Percentiles rank a stretch among this genome's conserved stretches.
Conservation (phyloP, 495 filamentous ascomycete species). For the Aspergillus ostianus region DNA sequence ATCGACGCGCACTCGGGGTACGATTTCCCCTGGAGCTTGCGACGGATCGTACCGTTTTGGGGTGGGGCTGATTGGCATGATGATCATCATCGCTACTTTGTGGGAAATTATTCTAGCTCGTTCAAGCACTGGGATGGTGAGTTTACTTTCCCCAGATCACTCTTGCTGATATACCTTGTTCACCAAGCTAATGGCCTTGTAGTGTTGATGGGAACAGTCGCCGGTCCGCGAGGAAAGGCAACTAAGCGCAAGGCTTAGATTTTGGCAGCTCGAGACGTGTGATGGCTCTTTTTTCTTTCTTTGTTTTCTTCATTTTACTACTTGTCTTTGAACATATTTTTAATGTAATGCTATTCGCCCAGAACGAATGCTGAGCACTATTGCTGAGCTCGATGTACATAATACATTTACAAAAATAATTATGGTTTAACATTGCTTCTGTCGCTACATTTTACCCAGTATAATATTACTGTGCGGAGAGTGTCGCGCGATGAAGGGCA, state of each 20-base stretch:
- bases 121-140: conserved; percentile 92
- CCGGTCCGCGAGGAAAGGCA: conserved; percentile 14
- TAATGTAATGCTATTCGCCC: too few species aligned
- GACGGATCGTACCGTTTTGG: conserved; percentile 97
- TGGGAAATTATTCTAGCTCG: conserved; percentile 95
- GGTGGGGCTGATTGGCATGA: conserved; percentile 96
- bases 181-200: not conserved
- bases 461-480: too few species aligned
- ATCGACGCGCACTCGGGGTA: conserved; percentile 97
- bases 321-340: too few species aligned
- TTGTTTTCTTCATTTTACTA: not conserved
- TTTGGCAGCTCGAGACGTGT: not conserved
- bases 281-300: not conserved
- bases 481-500: too few species aligned
- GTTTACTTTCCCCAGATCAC: conserved; percentile 1
- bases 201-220: conserved; percentile 26
- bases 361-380: too few species aligned
- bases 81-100: conserved; percentile 92
- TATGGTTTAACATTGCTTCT: too few species aligned
- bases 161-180: not conserved
- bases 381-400: too few species aligned
- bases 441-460: too few species aligned
- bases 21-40: conserved; percentile 95
- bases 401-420: too few species aligned
- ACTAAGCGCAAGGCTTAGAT: not conserved